These are phyloP conservation scores for Plenodomus lindquistii DNA, from an alignment of 2,329 filamentous ascomycete genomes.

Conservation along the genomic window DNA sequence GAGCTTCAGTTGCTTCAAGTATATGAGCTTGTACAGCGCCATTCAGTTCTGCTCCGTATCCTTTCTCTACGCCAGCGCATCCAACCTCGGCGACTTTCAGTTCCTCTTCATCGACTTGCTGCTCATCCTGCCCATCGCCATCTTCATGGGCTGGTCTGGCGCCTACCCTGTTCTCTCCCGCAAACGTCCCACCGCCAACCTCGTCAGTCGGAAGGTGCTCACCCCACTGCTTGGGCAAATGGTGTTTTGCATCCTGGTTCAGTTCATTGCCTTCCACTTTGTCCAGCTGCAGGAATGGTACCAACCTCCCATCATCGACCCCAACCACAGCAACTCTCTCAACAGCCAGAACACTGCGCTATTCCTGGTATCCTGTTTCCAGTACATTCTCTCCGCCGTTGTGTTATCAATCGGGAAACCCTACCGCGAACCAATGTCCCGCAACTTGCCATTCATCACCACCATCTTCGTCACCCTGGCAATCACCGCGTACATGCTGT, in stretches of 20 bases:
- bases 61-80: slow-evolving; percentile 91
- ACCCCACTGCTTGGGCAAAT: slow-evolving; percentile 90
- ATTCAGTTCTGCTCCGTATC: slow-evolving; percentile 98
- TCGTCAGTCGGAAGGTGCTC: slow-evolving; percentile 91
- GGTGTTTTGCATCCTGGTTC: slow-evolving; percentile 74
- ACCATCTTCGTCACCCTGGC: slow-evolving; percentile 72
- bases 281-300: slow-evolving; percentile 85
- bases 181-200: slow-evolving; percentile 87
- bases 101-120: slow-evolving; percentile 94
- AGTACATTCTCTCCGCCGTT: slow-evolving; percentile 89
- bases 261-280: slow-evolving; percentile 71
- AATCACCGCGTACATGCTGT: slow-evolving; percentile 78
- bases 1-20: slow-evolving; percentile 99
- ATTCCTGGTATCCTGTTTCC: slow-evolving; percentile 89
- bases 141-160: slow-evolving; percentile 98
- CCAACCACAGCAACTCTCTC: slow-evolving; percentile 78
- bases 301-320: slow-evolving; percentile 75
- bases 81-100: slow-evolving; percentile 96
- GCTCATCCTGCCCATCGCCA: slow-evolving; percentile 91
- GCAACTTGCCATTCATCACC: slow-evolving; percentile 83
- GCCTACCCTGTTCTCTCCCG: slow-evolving; percentile 75
- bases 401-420: slow-evolving; percentile 90
- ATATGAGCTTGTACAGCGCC: slow-evolving; percentile 98
- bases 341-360: slow-evolving; percentile 94
- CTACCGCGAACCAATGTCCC: slow-evolving; percentile 77